These are phyloP conservation scores for Microbotryum intermedium DNA, from an alignment of 1,284 basidiomycete species.

Conservation along the genomic window DNA sequence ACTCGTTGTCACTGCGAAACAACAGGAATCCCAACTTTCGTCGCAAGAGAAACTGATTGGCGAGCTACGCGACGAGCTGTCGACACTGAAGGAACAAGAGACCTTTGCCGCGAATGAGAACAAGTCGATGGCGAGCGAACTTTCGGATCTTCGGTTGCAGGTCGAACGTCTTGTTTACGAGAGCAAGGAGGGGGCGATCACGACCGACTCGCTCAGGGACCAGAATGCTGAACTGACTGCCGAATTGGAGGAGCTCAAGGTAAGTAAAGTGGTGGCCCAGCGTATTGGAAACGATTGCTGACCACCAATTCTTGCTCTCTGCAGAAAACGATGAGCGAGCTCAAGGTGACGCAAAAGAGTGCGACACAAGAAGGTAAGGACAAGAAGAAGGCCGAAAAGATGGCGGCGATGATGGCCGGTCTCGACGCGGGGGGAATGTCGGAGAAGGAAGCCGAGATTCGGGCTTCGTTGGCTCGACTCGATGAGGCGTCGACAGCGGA, in stretches of 20 bases:
- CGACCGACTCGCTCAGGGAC: conserved; percentile 93
- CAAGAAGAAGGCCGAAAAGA: conserved; percentile 97
- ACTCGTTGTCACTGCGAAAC: background rate
- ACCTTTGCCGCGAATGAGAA: conserved; percentile 72
- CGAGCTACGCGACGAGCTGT: conserved; percentile 61
- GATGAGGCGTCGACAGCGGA: conserved; percentile 57
- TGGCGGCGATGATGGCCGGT: conserved; percentile 99
- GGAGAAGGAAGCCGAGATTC: conserved; percentile 86
- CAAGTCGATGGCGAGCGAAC: conserved; percentile 66
- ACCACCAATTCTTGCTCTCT: background rate
- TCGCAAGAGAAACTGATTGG: conserved; percentile 57
- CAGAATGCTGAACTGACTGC: conserved; percentile 79
- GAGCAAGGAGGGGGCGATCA: conserved; percentile 87
- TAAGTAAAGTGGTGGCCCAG: conserved; percentile 7
- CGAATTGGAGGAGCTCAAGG: conserved; percentile 79
- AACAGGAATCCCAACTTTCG: conserved; percentile 60
- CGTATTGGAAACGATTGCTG: background rate
- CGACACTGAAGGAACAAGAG: conserved; percentile 82
- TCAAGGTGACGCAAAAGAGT: conserved; percentile 72
- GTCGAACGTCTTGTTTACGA: conserved; percentile 90
- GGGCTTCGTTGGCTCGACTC: conserved; percentile 70
- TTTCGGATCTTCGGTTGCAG: conserved; percentile 86
- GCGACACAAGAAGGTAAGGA: conserved; percentile 88
- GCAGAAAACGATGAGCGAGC: conserved; percentile 62
- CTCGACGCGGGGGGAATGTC: conserved; percentile 87